phyloP scores from a whole-genome alignment of 2,329 filamentous ascomycete species.

The Ophiostoma sp. region DNA sequence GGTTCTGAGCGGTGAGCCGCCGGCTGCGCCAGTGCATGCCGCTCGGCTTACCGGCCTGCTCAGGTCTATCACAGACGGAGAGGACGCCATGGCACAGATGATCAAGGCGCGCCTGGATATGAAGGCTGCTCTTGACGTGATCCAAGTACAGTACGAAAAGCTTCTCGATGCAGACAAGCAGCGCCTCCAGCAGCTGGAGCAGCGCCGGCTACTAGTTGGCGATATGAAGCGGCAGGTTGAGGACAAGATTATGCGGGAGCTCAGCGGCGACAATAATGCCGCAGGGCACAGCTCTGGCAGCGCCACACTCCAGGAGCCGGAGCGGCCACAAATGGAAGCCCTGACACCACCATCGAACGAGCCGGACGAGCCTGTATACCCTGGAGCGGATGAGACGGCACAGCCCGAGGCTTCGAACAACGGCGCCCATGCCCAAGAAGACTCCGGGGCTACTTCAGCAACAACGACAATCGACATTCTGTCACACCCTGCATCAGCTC shows the following conservation, averaged over 20 bases:
- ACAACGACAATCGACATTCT: conserved; percentile 4
- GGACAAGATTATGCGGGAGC: conserved; percentile 79
- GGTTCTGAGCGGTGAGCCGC: conserved; percentile 49
- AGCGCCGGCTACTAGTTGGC: conserved; percentile 68
- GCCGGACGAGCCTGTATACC: conserved; percentile 11
- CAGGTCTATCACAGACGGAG: conserved; percentile 80
- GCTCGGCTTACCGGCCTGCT: conserved; percentile 84
- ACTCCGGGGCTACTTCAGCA: neutral
- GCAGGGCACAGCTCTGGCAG: conserved; percentile 46
- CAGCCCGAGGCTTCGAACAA: neutral
- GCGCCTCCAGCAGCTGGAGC: conserved; percentile 56
- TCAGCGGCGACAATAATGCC: conserved; percentile 47
- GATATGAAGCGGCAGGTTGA: conserved; percentile 83
- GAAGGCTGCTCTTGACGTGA: conserved; percentile 73
- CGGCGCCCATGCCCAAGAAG: neutral
- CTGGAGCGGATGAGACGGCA: neutral
- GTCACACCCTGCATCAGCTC: conserved; percentile 5
- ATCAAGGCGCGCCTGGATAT: conserved; percentile 78
- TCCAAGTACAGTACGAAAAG: conserved; percentile 67
- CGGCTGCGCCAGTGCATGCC: conserved; percentile 84
- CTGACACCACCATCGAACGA: conserved; percentile 40
- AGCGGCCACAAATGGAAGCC: conserved; percentile 51
- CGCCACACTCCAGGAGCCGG: conserved; percentile 22
- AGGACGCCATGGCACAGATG: conserved; percentile 81
- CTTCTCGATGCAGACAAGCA: conserved; percentile 65